Percentiles rank a stretch among this genome's conserved stretches.
Evolutionary conservation across 2,329 filamentous ascomycete species (phyloP).

Genomic region (Pestalotiopsis sp.): DNA sequence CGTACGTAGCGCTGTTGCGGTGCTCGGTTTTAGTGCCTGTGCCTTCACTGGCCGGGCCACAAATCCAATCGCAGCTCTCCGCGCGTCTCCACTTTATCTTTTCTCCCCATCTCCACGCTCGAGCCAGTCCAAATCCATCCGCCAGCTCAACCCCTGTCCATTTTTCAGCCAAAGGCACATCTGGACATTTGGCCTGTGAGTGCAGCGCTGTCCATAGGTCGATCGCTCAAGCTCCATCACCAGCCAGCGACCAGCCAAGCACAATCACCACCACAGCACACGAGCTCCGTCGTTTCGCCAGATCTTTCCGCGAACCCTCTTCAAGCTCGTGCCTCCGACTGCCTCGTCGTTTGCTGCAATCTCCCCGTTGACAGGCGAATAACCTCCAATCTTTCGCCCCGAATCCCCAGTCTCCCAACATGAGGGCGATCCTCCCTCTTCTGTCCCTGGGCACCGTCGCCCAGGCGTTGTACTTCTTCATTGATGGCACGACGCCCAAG

Average conservation of each 20-base stretch:
- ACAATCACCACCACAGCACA: constrained; percentile 2
- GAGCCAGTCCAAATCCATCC: neutral
- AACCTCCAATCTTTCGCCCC: constrained; percentile 3
- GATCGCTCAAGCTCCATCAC: constrained; percentile 7
- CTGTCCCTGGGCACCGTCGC: constrained; percentile 67
- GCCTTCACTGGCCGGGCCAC: neutral
- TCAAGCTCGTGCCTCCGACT: neutral
- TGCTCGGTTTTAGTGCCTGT: neutral
- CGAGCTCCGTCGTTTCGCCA: neutral
- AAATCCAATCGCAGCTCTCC: neutral
- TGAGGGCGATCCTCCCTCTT: constrained; percentile 66
- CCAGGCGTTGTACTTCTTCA: constrained; percentile 92
- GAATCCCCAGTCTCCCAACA: constrained; percentile 34
- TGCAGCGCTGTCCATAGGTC: neutral
- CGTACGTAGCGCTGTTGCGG: neutral
- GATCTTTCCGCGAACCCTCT: neutral
- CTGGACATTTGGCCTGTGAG: constrained; percentile 12
- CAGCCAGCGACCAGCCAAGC: neutral
- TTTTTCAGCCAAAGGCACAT: constrained; percentile 6
- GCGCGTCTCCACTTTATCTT: neutral
- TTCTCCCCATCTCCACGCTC: neutral
- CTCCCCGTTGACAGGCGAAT: constrained; percentile 11
- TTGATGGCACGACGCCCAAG: constrained; percentile 83
- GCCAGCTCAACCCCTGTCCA: constrained; percentile 10
- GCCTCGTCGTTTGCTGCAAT: neutral